These are phyloP conservation scores for Penicillium waksmanii DNA, from an alignment of 495 filamentous ascomycete genomes.

Conservation along the genomic window DNA sequence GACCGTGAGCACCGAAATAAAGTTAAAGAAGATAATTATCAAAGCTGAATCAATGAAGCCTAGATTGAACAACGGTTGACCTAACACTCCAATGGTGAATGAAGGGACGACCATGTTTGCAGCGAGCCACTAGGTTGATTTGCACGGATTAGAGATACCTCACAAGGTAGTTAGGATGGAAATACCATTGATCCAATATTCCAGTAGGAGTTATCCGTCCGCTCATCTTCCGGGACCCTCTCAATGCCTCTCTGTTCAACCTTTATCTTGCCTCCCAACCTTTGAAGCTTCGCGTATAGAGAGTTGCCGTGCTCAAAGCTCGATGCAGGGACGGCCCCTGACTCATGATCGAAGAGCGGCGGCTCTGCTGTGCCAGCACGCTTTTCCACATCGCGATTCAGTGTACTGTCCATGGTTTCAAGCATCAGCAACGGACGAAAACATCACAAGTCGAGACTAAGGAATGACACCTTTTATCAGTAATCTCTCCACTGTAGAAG, in stretches of 20 bases:
- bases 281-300: slow-evolving; percentile 62
- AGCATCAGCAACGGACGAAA: background rate
- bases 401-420: background rate
- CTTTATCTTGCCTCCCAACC: slow-evolving; percentile 28
- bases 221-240: slow-evolving; percentile 48
- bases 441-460: background rate
- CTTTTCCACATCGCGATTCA: slow-evolving; percentile 20
- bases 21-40: slow-evolving; percentile 59
- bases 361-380: slow-evolving; percentile 13
- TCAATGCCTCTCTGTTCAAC: slow-evolving; percentile 41
- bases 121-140: slow-evolving; percentile 18
- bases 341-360: slow-evolving; percentile 38
- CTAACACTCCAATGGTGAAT: slow-evolving; percentile 61
- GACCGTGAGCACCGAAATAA: slow-evolving; percentile 50
- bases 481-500: background rate
- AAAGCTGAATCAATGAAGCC: slow-evolving; percentile 49
- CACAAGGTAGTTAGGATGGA: slow-evolving; percentile 20
- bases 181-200: slow-evolving; percentile 41
- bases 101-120: slow-evolving; percentile 33
- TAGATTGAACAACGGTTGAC: slow-evolving; percentile 50
- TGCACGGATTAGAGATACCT: slow-evolving; percentile 15
- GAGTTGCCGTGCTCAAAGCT: slow-evolving; percentile 58
- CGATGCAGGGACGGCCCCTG: slow-evolving; percentile 57
- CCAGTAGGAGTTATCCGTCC: slow-evolving; percentile 49
- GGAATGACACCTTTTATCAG: slow-evolving; percentile 7